Percentiles rank a stretch among this genome's conserved stretches.
phyloP scores from a whole-genome alignment of 352 stramenopile genomes.

The Aphanomyces astaci region DNA sequence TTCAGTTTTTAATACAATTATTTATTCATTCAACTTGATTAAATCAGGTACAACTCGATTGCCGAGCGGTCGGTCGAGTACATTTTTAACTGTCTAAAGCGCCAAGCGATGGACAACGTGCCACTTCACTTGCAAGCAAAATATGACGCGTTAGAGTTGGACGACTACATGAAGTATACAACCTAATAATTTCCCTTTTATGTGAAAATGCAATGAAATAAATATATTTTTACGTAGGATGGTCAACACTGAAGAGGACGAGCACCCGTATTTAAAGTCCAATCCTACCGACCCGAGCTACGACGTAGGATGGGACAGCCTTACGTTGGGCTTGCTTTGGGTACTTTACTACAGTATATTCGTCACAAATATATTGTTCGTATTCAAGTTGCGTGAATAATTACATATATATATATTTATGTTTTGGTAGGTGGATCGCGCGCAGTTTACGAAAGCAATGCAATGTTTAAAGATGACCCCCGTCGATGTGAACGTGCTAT shows the following conservation, averaged over 20 bases:
- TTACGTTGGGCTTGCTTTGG: constrained; percentile 4
- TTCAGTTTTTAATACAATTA: not conserved
- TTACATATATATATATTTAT: not conserved
- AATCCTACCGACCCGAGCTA: not conserved
- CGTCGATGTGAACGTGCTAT: constrained; percentile 12
- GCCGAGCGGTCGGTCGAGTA: constrained; percentile 7
- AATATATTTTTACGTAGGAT: no score
- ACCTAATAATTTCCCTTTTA: not conserved
- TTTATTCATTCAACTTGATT: no score
- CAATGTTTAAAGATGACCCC: constrained; percentile 12
- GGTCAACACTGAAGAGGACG: not conserved
- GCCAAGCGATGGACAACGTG: constrained; percentile 14
- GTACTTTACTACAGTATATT: not conserved
- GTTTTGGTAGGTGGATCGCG: not conserved
- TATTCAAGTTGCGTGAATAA: no score
- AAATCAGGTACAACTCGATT: constrained; percentile 20
- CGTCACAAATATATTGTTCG: no score
- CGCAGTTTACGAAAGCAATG: constrained; percentile 13
- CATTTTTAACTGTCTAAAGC: constrained; percentile 18
- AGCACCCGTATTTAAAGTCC: not conserved
- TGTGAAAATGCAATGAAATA: no score
- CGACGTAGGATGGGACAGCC: constrained; percentile 2
- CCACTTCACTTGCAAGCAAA: not conserved
- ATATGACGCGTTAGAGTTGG: constrained; percentile 9
- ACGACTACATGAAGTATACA: constrained; percentile 20